Evolutionary conservation across 2,329 filamentous ascomycete genomes (phyloP).

Genomic region (Aspergillus aculeatus): DNA sequence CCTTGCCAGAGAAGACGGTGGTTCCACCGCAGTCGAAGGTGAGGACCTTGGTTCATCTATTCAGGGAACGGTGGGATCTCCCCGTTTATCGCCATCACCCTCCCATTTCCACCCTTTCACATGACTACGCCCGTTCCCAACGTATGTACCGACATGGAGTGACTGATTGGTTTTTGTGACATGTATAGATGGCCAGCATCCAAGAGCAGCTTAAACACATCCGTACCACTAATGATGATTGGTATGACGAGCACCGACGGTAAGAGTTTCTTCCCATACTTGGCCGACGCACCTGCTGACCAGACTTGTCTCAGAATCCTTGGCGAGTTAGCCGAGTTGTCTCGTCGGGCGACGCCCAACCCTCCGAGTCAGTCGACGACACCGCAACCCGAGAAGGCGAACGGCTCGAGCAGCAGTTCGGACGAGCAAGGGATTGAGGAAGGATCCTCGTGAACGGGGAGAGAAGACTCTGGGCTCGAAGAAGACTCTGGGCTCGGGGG

Average conservation of each 20-base stretch:
- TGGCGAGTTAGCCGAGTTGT: slow-evolving; percentile 38
- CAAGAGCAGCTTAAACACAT: slow-evolving; percentile 49
- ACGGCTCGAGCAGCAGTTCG: slow-evolving; percentile 5
- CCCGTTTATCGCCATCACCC: slow-evolving; percentile 38
- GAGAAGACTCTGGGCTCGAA: not conserved
- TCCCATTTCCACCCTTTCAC: slow-evolving; percentile 32
- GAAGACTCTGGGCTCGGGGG: not conserved
- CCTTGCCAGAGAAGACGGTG: slow-evolving; percentile 30
- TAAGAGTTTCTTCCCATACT: slow-evolving; percentile 22
- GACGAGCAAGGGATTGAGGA: slow-evolving; percentile 12
- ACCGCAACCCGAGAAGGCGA: slow-evolving; percentile 25
- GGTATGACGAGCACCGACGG: slow-evolving; percentile 45
- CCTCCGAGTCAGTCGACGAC: slow-evolving; percentile 30
- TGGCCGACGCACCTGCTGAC: slow-evolving; percentile 8
- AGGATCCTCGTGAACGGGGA: slow-evolving; percentile 7
- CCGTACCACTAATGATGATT: slow-evolving; percentile 45
- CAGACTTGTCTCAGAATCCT: slow-evolving; percentile 33
- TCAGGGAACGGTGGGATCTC: slow-evolving; percentile 49
- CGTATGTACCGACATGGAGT: slow-evolving; percentile 6
- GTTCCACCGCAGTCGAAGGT: slow-evolving; percentile 43
- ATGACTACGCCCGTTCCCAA: slow-evolving; percentile 27
- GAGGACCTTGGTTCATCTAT: slow-evolving; percentile 50
- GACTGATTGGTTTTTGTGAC: slow-evolving; percentile 17
- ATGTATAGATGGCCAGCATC: slow-evolving; percentile 48
- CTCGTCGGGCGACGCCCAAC: slow-evolving; percentile 31